Evolutionary conservation across 176 grass and related monocot species (phyloP).

Genomic region (Raddia distichophylla): DNA sequence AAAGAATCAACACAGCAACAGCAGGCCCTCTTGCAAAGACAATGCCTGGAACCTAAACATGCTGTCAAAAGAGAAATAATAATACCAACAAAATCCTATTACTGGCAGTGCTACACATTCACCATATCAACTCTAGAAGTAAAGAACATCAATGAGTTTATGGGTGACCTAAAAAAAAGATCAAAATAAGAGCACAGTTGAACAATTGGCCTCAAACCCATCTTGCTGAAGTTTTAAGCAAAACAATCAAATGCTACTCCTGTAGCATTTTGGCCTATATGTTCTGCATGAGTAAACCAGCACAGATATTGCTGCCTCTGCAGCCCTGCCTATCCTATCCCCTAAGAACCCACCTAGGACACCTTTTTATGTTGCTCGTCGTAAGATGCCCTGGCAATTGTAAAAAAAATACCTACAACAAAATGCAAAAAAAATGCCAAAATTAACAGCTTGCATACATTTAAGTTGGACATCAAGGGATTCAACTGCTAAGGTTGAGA

Average conservation of each 20-base stretch:
- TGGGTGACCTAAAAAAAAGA: neutral
- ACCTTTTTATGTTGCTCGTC: neutral
- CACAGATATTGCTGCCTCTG: neutral
- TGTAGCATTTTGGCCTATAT: neutral
- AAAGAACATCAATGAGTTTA: neutral
- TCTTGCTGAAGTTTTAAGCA: neutral
- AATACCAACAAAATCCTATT: neutral
- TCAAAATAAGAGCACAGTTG: neutral
- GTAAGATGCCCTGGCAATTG: neutral
- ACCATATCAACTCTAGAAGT: neutral
- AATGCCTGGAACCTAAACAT: conserved; percentile 91
- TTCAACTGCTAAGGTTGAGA: too few species aligned
- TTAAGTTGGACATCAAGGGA: neutral
- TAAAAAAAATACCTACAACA: neutral
- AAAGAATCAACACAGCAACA: conserved; percentile 89
- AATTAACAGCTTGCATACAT: neutral
- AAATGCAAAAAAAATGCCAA: too few species aligned
- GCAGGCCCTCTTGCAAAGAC: conserved; percentile 88
- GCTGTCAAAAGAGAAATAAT: conserved; percentile 34
- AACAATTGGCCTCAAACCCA: neutral
- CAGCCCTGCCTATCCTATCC: neutral
- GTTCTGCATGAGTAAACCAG: neutral
- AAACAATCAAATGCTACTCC: neutral
- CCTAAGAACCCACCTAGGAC: neutral
- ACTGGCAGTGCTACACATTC: neutral